phyloP scores from a whole-genome alignment of 2,329 filamentous ascomycete genomes.

The Sclerotinia sclerotiorum region DNA sequence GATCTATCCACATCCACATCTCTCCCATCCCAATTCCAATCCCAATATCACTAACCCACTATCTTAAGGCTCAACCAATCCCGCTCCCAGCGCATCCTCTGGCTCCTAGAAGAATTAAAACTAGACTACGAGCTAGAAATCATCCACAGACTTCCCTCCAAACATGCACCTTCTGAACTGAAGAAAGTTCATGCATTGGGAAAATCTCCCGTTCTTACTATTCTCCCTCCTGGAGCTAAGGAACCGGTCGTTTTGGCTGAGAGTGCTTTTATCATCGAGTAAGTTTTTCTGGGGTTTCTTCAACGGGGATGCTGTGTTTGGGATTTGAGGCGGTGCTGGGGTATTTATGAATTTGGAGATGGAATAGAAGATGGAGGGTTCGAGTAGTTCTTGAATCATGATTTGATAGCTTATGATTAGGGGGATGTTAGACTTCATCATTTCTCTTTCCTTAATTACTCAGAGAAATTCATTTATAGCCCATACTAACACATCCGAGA shows the following conservation, averaged over 20 bases:
- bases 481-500: constrained; percentile 24
- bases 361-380: background rate
- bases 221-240: constrained; percentile 49
- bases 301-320: too few species aligned
- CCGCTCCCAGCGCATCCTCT: constrained; percentile 62
- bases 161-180: constrained; percentile 71
- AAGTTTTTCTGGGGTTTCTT: background rate
- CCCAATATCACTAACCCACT: constrained; percentile 17
- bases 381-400: background rate
- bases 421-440: background rate
- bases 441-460: too few species aligned
- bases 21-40: constrained; percentile 23
- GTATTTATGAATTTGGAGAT: background rate
- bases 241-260: constrained; percentile 70
- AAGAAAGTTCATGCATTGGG: constrained; percentile 80
- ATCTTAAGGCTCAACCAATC: constrained; percentile 39
- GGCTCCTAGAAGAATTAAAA: constrained; percentile 69
- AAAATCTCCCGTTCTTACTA: constrained; percentile 76
- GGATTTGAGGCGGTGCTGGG: background rate
- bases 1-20: constrained; percentile 47
- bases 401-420: background rate
- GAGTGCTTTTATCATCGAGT: constrained; percentile 73
- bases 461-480: background rate
- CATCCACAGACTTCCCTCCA: constrained; percentile 65
- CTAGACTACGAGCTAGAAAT: constrained; percentile 77